Conservation (phyloP, 768 basidiomycete genomes). For the Podaxis sp. region DNA sequence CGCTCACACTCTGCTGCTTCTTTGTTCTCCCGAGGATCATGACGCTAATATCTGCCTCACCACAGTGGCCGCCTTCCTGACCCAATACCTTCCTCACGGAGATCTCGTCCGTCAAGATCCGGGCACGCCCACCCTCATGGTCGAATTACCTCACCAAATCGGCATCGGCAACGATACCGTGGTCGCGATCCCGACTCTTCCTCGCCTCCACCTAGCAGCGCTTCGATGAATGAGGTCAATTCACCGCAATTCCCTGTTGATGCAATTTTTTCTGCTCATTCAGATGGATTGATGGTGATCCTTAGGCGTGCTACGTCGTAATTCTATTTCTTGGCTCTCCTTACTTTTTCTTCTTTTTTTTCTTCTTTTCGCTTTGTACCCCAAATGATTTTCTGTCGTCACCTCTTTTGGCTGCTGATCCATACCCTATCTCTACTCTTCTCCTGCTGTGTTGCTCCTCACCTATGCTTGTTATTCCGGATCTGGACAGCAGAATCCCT, state of each 20-base stretch:
- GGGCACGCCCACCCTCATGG: neutral
- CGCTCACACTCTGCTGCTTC: neutral
- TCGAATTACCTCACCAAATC: constrained; percentile 11
- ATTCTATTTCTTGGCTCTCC: neutral
- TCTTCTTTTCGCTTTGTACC: neutral
- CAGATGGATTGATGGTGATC: constrained; percentile 82
- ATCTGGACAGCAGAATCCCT: neutral
- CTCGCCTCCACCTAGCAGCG: neutral
- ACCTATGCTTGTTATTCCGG: neutral
- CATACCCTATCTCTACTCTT: neutral
- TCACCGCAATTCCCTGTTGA: constrained; percentile 56
- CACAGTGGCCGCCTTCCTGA: constrained; percentile 11
- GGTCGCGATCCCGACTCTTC: constrained; percentile 1
- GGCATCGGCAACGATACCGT: constrained; percentile 25
- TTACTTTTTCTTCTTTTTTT: neutral
- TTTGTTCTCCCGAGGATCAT: neutral
- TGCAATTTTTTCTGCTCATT: constrained; percentile 84
- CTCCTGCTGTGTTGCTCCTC: neutral
- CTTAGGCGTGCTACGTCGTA: constrained; percentile 48
- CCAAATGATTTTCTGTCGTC: neutral
- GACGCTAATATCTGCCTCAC: neutral
- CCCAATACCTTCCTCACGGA: constrained; percentile 6
- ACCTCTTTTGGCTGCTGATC: neutral
- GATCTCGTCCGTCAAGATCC: constrained; percentile 12
- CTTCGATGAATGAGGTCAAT: constrained; percentile 13